Percentiles rank a stretch among this genome's conserved stretches.
Evolutionary conservation across 306 rosid genomes (phyloP).

Genomic region (Ziziphus jujuba): DNA sequence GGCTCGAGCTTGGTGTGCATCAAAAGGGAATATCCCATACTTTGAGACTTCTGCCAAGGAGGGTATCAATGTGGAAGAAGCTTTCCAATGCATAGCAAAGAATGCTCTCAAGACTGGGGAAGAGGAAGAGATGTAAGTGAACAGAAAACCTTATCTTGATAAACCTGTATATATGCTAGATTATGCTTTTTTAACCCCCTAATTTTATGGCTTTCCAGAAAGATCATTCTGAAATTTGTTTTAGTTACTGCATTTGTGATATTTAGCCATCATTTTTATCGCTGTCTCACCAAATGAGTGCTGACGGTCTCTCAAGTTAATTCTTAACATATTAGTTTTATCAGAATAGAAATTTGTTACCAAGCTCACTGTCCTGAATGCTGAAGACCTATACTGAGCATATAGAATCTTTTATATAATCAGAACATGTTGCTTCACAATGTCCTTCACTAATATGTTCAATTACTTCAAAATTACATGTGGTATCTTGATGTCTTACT

Average conservation of each 20-base stretch:
- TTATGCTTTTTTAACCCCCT: too few species aligned
- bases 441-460: neutral
- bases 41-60: conserved; percentile 99
- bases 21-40: conserved; percentile 97
- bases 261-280: too few species aligned
- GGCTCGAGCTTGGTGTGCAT: conserved; percentile 99
- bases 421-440: conserved; percentile 6
- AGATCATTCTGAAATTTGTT: too few species aligned
- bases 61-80: conserved; percentile 96
- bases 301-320: neutral
- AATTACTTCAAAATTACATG: neutral
- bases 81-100: conserved; percentile 94
- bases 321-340: neutral
- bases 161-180: neutral
- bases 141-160: conserved; percentile 8
- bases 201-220: too few species aligned
- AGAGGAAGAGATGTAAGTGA: conserved; percentile 97
- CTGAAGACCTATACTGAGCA: neutral
- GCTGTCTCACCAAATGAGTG: too few species aligned
- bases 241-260: too few species aligned
- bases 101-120: conserved; percentile 94
- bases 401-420: neutral
- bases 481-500: neutral
- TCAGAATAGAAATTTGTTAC: neutral
- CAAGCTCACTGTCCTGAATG: neutral